phyloP scores from a whole-genome alignment of 2,329 filamentous ascomycete genomes.

The Falciphora oryzae region DNA sequence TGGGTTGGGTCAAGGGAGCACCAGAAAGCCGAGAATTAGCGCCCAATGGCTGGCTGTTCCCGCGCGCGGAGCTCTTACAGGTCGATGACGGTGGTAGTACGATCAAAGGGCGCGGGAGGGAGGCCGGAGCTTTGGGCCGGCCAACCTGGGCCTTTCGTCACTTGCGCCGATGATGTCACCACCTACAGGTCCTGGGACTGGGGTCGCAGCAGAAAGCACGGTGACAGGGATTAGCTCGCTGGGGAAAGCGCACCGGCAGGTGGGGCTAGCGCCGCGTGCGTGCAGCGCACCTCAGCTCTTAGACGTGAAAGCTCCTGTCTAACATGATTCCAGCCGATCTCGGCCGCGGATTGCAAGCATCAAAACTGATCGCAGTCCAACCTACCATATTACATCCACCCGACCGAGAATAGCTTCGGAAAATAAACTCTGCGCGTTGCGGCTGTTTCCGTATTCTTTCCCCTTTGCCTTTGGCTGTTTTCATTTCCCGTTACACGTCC shows the following conservation, averaged over 20 bases:
- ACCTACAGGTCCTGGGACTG: not conserved
- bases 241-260: not conserved
- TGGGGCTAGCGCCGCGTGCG: not conserved
- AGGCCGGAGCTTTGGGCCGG: not conserved
- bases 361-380: too few species aligned
- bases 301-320: too few species aligned
- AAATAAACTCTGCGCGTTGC: too few species aligned
- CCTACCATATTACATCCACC: too few species aligned
- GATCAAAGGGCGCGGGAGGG: not conserved
- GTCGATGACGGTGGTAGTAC: not conserved
- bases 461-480: too few species aligned
- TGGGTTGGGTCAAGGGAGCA: not conserved
- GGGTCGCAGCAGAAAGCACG: not conserved
- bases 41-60: not conserved
- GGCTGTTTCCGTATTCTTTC: too few species aligned
- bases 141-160: not conserved
- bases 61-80: not conserved
- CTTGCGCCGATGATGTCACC: constrained; percentile 1
- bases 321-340: too few species aligned
- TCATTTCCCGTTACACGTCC: too few species aligned
- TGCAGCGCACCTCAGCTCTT: too few species aligned
- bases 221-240: constrained; percentile 1
- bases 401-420: too few species aligned
- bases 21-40: not conserved
- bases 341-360: too few species aligned